These are phyloP conservation scores for Calendula officinalis DNA, from an alignment of 129 eudicot genomes.

Conservation along the genomic window DNA sequence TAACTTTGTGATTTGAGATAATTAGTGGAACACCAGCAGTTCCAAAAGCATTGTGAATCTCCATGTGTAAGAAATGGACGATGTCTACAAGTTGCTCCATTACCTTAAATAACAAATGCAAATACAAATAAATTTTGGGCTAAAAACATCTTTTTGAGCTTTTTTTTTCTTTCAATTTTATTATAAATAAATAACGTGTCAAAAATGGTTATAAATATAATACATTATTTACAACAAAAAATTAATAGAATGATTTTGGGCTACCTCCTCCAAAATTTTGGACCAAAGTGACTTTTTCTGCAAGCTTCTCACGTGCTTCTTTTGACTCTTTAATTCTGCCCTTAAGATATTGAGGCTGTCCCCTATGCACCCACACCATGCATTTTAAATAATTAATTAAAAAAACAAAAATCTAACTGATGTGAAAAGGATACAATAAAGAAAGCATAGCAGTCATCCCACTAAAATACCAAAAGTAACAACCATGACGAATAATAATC, in stretches of 20 bases:
- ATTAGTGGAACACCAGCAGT: constrained; percentile 43
- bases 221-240: too few relatives aligned
- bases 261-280: constrained; percentile 84
- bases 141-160: too few relatives aligned
- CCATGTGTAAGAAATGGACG: constrained; percentile 86
- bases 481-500: too few relatives aligned
- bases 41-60: constrained; percentile 87
- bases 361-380: constrained; percentile 40
- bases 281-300: constrained; percentile 93
- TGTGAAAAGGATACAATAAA: constrained; percentile 11
- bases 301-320: constrained; percentile 80
- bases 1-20: too few relatives aligned
- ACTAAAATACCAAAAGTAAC: too few relatives aligned
- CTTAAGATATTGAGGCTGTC: constrained; percentile 77
- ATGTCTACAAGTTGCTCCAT: constrained; percentile 99
- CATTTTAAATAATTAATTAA: too few relatives aligned
- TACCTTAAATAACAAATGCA: constrained; percentile 46
- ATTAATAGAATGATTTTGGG: too few relatives aligned
- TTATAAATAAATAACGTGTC: too few relatives aligned
- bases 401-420: background rate
- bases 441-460: too few relatives aligned
- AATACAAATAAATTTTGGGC: too few relatives aligned
- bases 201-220: too few relatives aligned
- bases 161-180: too few relatives aligned
- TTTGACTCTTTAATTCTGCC: constrained; percentile 92